Percentiles rank a stretch among this genome's conserved stretches.
Conservation (phyloP, 1,284 basidiomycete genomes). For the Trametes hirsuta region DNA sequence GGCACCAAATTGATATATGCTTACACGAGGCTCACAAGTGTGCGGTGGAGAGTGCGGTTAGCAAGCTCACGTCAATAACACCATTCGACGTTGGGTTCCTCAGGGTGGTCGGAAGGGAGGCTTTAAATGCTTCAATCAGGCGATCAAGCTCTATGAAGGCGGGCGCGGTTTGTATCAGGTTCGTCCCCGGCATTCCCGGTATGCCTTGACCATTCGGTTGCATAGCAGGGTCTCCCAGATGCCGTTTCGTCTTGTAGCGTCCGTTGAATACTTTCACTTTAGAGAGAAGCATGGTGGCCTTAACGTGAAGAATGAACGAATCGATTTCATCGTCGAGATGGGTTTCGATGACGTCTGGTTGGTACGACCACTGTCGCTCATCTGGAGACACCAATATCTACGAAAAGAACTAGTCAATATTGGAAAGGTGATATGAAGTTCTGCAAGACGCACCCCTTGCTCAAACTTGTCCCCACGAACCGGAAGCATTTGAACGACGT, state of each 20-base stretch:
- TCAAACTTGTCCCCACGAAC: constrained; percentile 63
- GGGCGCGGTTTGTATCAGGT: constrained; percentile 55
- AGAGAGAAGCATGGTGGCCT: constrained; percentile 68
- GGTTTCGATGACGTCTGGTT: constrained; percentile 55
- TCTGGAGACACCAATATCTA: constrained; percentile 56
- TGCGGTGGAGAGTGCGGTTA: constrained; percentile 62
- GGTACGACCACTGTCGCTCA: constrained; percentile 72
- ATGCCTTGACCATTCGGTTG: constrained; percentile 24
- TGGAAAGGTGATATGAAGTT: background rate
- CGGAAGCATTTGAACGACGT: constrained; percentile 71
- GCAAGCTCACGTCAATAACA: constrained; percentile 67
- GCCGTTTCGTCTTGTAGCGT: constrained; percentile 63
- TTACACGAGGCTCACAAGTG: constrained; percentile 54
- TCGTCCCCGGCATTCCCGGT: constrained; percentile 10
- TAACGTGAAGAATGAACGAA: constrained; percentile 76
- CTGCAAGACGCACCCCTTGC: constrained; percentile 51
- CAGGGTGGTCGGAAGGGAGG: constrained; percentile 61
- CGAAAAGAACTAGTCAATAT: constrained; percentile 2
- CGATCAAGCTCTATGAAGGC: constrained; percentile 71
- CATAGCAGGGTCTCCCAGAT: constrained; percentile 48
- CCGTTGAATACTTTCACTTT: constrained; percentile 73
- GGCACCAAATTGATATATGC: background rate
- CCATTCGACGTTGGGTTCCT: constrained; percentile 54
- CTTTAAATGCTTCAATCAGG: constrained; percentile 56
- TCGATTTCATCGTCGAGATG: constrained; percentile 70